Conservation (phyloP, 768 basidiomycete genomes). For the Lactifluus echinatus region DNA sequence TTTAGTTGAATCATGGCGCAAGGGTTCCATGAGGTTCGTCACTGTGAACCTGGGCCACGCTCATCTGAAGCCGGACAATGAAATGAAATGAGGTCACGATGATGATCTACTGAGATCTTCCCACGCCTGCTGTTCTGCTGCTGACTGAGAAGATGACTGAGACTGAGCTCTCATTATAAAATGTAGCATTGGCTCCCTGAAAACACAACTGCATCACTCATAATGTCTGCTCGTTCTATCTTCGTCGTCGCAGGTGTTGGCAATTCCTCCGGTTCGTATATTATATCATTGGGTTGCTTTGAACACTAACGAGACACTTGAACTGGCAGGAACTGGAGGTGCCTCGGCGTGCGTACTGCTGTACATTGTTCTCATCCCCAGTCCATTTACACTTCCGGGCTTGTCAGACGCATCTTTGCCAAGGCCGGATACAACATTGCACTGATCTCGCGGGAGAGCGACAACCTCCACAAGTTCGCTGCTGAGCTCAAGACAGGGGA, state of each 20-base stretch:
- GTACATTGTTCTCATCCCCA: neutral
- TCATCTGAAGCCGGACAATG: no score
- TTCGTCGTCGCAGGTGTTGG: conserved; percentile 37
- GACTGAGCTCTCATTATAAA: neutral
- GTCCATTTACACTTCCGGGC: neutral
- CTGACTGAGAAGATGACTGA: conserved; percentile 7
- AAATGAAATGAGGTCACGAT: neutral
- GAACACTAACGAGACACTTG: neutral
- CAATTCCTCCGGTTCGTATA: conserved; percentile 31
- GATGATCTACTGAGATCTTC: neutral
- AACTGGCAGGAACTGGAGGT: conserved; percentile 30
- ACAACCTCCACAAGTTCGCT: conserved; percentile 28
- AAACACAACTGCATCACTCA: neutral
- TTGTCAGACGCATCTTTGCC: conserved; percentile 30
- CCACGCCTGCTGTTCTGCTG: neutral
- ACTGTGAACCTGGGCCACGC: no score
- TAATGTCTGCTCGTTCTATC: conserved; percentile 29
- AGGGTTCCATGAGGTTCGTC: conserved; percentile 6
- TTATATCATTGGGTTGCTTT: neutral
- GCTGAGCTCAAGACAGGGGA: conserved; percentile 29
- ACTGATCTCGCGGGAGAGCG: conserved; percentile 31
- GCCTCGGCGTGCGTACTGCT: conserved; percentile 31
- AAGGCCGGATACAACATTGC: conserved; percentile 35
- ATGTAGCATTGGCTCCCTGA: neutral
- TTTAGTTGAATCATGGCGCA: neutral